Evolutionary conservation across 495 filamentous ascomycete species (phyloP), one percentile per base, ranked within the genome.

Genomic region (Talaromyces borbonicus): DNA sequence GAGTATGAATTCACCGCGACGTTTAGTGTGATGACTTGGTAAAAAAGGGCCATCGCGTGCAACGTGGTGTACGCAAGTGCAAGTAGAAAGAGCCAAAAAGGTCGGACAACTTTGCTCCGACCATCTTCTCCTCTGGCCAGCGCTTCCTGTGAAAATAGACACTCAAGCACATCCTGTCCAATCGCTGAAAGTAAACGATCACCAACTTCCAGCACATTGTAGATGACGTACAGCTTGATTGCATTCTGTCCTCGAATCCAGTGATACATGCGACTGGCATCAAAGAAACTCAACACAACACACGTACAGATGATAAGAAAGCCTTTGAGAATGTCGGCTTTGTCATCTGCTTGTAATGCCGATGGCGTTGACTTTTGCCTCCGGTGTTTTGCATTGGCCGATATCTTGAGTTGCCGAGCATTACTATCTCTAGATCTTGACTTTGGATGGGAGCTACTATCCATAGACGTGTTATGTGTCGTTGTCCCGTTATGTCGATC

Each of bases 1-100:
- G 89, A 95, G 61, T 97, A 99, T 0, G 90, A 95, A 62, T 99
- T 99, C 50, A 99, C 90, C 5, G 92, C 92, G 7, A 98, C 93
- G 55, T 98, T 97, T 44, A 98, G 74, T 0, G 92, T 92, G 58
- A 97, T 92, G 30, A 96, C 93, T 57, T 97, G 90, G 63, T 93
- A 96, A 63, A 97, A 97, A 0, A 98, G 68, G 1, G 84, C 80
- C 0, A 85, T 83, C 0, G 90, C 79, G 65, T 98, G 92, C 4
- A 84, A 59, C 24, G 92, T 81, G 51, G 85, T 93, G 67, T 99
- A 99, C 1, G 79, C 74, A 22, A 97, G 72, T 0, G 90, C 84
- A 24, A 95, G 73, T 8, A 92, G 49, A 53, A 97, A 97, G 69
- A 96, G 86, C 60, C 85, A 89, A 29, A 96, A 78, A 3, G 92